These are phyloP conservation scores for Rosa multiflora DNA, from an alignment of 306 rosid genomes.

Conservation along the genomic window DNA sequence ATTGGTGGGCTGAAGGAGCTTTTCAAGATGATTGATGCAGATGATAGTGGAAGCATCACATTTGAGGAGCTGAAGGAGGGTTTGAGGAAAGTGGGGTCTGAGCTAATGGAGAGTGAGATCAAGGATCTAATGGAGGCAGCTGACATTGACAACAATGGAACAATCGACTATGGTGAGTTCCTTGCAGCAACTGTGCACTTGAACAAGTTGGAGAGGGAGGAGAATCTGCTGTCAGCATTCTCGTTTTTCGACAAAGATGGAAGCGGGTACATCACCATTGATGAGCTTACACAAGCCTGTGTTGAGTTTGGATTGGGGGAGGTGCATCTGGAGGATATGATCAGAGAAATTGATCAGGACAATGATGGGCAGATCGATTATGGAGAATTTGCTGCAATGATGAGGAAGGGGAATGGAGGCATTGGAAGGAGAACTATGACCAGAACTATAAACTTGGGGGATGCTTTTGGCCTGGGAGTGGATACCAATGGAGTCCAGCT, in stretches of 20 bases:
- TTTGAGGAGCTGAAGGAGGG: constrained; percentile 51
- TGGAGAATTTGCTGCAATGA: constrained; percentile 51
- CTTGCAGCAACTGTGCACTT: constrained; percentile 55
- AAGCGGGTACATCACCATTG: constrained; percentile 51
- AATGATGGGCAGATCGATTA: constrained; percentile 53
- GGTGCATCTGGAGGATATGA: constrained; percentile 49
- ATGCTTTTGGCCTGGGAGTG: constrained; percentile 35
- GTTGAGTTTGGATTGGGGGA: constrained; percentile 48
- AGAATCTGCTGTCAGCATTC: constrained; percentile 44
- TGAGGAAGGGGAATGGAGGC: constrained; percentile 54
- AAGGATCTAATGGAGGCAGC: constrained; percentile 52
- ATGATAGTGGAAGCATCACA: constrained; percentile 47
- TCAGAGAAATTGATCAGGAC: constrained; percentile 47
- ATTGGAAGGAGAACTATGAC: constrained; percentile 50
- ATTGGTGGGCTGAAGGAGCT: constrained; percentile 50
- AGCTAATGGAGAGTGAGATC: constrained; percentile 51
- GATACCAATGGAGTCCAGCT: constrained; percentile 19
- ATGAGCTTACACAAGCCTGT: constrained; percentile 49
- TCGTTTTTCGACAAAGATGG: constrained; percentile 51
- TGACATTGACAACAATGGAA: constrained; percentile 48
- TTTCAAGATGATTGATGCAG: constrained; percentile 53
- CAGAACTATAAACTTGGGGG: constrained; percentile 38
- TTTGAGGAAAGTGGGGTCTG: constrained; percentile 43
- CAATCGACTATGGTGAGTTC: constrained; percentile 49
- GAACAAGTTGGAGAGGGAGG: constrained; percentile 53